Evolutionary conservation across 2,329 filamentous ascomycete species (phyloP), one percentile per base, ranked within the genome.

Genomic region (Exophiala bonariae): DNA sequence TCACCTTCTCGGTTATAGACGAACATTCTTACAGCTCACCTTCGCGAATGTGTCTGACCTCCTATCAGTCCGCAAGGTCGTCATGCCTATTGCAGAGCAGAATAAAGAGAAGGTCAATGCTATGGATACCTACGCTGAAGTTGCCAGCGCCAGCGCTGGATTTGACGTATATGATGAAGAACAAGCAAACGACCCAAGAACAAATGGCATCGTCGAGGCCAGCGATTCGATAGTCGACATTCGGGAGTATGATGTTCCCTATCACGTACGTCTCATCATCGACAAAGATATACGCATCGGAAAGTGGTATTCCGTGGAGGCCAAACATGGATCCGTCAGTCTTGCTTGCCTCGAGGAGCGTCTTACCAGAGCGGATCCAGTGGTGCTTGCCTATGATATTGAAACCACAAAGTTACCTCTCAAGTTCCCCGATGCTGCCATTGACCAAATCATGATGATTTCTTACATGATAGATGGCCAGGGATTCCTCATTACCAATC

Each of bases 391-490:
- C n/a, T 99, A 85, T 70, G 93, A 99, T 82, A 99, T 99, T 63
- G 93, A 99, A 70, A 99, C 93, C 2, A 92, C 89, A 4, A 99
- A 99, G 64, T 76, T 93, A 13, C 93, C 95, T 2, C 76, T 99
- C 44, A 99, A 99, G 67, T 99, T 99, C 60, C 95, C 93, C 19
- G 95, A 99, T 64, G 85, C 93, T 2, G 81, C 90, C 3, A 85
- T 96, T 54, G 93, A 99, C 70, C 92, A 96, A 66, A 86, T 99
- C 63, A 99, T 99, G 91, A 99, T 99, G 93, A 92, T 99, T 66
- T 99, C 95, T 23, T 99, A 99, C 74, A 99, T 99, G 95, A 97
- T 99, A 61, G 93, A 99, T 60, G 95, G 93, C 0, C 91, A 96
- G 69, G 93, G 93, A 3, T 99, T 97, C 60, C 76, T 99, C 28